Evolutionary conservation across 148 eudicot genomes (phyloP).

Genomic region (Camellia japonica): DNA sequence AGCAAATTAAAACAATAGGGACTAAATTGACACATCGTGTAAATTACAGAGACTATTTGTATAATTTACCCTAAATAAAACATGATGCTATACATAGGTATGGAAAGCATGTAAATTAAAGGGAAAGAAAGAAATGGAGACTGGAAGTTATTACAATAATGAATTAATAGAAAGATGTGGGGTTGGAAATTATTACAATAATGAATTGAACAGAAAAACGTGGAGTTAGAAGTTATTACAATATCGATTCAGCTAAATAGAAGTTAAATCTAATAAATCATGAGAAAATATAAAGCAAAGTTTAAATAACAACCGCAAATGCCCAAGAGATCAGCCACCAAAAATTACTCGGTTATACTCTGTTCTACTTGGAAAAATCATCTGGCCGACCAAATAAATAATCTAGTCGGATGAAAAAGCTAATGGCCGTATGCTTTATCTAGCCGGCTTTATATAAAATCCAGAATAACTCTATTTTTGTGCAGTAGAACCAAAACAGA

Average conservation of each 20-base stretch:
- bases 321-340: background rate
- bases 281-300: too few relatives aligned
- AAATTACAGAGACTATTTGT: too few relatives aligned
- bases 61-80: background rate
- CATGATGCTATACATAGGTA: too few relatives aligned
- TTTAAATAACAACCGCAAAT: too few relatives aligned
- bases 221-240: too few relatives aligned
- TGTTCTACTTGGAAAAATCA: background rate
- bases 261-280: too few relatives aligned
- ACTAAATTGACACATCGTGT: too few relatives aligned
- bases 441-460: background rate
- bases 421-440: background rate
- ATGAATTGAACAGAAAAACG: too few relatives aligned
- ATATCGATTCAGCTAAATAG: too few relatives aligned
- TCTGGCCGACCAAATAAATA: background rate
- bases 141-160: too few relatives aligned
- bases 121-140: background rate
- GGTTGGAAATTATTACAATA: background rate
- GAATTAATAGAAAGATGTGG: background rate
- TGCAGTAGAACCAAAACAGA: too few relatives aligned
- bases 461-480: background rate
- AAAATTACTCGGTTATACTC: background rate
- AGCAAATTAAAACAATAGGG: too few relatives aligned
- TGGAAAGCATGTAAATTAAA: background rate
- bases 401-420: background rate